Percentiles rank a stretch among this genome's conserved stretches.
These are phyloP conservation scores for Verticillium albo-atrum DNA, from an alignment of 2,329 filamentous ascomycete genomes.

Conservation along the genomic window DNA sequence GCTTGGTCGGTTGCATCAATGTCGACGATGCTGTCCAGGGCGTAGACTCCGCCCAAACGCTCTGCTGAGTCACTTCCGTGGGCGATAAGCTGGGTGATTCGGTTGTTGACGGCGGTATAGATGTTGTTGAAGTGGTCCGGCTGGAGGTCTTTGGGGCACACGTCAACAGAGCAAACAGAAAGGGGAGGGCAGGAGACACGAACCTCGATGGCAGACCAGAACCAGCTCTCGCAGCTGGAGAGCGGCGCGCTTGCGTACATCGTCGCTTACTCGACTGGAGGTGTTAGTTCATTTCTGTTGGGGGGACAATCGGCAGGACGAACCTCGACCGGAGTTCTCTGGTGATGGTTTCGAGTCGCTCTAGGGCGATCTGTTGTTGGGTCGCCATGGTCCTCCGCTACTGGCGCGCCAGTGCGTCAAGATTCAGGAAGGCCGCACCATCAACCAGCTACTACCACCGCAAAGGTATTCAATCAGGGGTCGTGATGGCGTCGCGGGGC, in stretches of 20 bases:
- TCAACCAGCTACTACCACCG: neutral
- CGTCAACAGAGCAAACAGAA: neutral
- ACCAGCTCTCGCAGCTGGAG: constrained; percentile 52
- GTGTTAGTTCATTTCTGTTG: neutral
- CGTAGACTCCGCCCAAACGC: constrained; percentile 85
- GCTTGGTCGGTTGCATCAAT: constrained; percentile 94
- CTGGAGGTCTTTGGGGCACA: constrained; percentile 57
- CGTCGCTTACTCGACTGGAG: constrained; percentile 28
- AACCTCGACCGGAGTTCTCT: constrained; percentile 54
- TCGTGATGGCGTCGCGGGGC: neutral
- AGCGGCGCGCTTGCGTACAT: constrained; percentile 48
- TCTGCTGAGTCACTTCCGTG: constrained; percentile 85
- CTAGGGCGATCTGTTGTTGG: constrained; percentile 49
- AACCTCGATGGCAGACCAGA: constrained; percentile 51
- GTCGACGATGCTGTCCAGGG: constrained; percentile 88
- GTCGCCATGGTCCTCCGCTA: constrained; percentile 28
- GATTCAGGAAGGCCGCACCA: constrained; percentile 1
- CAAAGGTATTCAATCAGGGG: neutral
- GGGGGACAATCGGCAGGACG: constrained; percentile 8
- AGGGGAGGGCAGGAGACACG: constrained; percentile 8
- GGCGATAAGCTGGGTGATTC: constrained; percentile 64
- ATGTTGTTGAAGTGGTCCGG: constrained; percentile 69
- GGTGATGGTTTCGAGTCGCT: constrained; percentile 49
- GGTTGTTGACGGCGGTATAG: constrained; percentile 52
- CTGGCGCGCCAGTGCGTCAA: constrained; percentile 11